Evolutionary conservation across 345 rosid species (phyloP).

Genomic region (Hibiscus tridactylites): DNA sequence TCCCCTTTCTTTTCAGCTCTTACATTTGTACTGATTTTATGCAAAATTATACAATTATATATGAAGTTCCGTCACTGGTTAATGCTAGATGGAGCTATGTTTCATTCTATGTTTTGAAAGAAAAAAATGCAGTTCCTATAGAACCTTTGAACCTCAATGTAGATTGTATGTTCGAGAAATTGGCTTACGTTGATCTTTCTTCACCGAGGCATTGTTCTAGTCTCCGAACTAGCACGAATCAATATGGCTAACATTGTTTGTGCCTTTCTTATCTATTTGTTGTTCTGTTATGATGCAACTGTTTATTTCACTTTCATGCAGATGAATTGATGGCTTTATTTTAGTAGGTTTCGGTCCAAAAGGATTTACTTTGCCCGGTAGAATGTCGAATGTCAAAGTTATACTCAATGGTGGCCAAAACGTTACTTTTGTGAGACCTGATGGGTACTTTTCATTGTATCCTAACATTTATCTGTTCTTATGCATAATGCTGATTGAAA

Average conservation of each 20-base stretch:
- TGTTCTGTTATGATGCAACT: neutral
- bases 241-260: no score
- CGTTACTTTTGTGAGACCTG: slow-evolving; percentile 72
- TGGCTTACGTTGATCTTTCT: no score
- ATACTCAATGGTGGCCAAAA: slow-evolving; percentile 73
- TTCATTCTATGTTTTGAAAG: neutral
- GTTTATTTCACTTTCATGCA: neutral
- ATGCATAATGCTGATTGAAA: neutral
- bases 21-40: neutral
- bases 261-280: neutral
- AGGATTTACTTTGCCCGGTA: slow-evolving; percentile 49
- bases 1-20: neutral
- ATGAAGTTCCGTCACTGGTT: neutral
- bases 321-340: slow-evolving; percentile 6
- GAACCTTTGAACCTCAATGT: no score
- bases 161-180: no score
- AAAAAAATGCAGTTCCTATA: neutral
- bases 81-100: neutral
- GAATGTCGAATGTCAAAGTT: slow-evolving; percentile 66
- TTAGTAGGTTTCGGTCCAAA: slow-evolving; percentile 32
- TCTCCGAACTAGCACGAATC: no score
- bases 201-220: no score
- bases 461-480: slow-evolving; percentile 17
- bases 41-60: neutral
- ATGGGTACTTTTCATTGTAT: slow-evolving; percentile 83